phyloP scores from a whole-genome alignment of 202 grass and related monocot genomes.

The Bolboschoenoplectus hybrid region DNA sequence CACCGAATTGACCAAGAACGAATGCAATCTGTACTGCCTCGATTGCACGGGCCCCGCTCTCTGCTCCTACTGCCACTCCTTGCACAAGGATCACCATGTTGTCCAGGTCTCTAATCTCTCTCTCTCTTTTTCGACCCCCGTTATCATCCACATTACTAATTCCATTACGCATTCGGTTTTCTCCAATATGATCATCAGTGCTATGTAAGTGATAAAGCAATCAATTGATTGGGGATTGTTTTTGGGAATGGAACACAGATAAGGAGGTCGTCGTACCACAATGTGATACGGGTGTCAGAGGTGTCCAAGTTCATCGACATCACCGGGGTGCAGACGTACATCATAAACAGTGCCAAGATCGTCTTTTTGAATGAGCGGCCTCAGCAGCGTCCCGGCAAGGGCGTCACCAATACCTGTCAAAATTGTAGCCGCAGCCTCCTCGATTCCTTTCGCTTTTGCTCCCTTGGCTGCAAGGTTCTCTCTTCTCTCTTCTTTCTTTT shows the following conservation, averaged over 20 bases:
- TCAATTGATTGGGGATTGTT: neutral
- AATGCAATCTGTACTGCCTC: slow-evolving; percentile 60
- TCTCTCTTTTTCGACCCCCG: neutral
- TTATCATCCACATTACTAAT: slow-evolving; percentile 13
- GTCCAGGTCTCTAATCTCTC: slow-evolving; percentile 43
- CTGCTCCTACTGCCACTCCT: slow-evolving; percentile 50
- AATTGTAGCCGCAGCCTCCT: slow-evolving; percentile 50
- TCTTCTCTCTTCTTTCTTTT: neutral
- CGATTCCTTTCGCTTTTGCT: slow-evolving; percentile 81
- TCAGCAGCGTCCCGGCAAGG: slow-evolving; percentile 53
- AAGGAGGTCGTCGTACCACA: slow-evolving; percentile 61
- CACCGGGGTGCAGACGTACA: slow-evolving; percentile 51
- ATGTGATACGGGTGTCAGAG: slow-evolving; percentile 58
- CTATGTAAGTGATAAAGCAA: neutral
- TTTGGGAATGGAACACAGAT: slow-evolving; percentile 32
- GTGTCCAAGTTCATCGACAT: slow-evolving; percentile 60
- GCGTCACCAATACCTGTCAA: slow-evolving; percentile 51
- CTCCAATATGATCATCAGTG: neutral
- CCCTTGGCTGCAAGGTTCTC: slow-evolving; percentile 56
- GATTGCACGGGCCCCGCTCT: slow-evolving; percentile 48
- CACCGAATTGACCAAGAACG: slow-evolving; percentile 46
- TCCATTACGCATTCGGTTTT: neutral
- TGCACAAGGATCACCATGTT: slow-evolving; percentile 49
- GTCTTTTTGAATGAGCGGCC: slow-evolving; percentile 56
- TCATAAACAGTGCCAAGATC: slow-evolving; percentile 61